phyloP scores from a whole-genome alignment of 208 protist genomes.

The Leishmania guyanensis region DNA sequence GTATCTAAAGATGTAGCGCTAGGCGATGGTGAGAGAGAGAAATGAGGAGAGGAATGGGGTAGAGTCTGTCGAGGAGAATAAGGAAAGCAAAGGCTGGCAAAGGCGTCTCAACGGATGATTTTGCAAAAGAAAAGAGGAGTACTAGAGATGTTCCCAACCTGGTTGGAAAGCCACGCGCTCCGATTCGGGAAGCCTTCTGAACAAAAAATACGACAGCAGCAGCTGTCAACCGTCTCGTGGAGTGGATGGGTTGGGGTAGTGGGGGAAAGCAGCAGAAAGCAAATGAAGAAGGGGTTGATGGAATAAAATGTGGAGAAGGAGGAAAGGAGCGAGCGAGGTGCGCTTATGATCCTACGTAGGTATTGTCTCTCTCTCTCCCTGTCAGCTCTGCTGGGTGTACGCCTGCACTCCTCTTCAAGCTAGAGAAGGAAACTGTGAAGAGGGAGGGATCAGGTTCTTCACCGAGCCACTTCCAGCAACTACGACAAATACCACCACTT shows the following conservation, averaged over 20 bases:
- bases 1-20: not conserved
- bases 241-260: not conserved
- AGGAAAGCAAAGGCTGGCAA: not conserved
- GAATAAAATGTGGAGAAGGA: not conserved
- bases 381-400: not conserved
- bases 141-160: not conserved
- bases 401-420: not conserved
- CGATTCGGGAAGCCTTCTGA: not conserved
- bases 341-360: not conserved
- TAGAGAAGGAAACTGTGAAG: not conserved
- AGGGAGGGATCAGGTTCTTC: not conserved
- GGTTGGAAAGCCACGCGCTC: not conserved
- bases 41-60: not conserved
- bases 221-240: not conserved
- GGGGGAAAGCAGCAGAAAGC: not conserved
- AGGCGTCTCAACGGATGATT: not conserved
- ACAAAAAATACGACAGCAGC: not conserved
- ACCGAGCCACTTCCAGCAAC: not conserved
- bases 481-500: not conserved
- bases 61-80: not conserved
- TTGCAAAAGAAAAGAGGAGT: not conserved
- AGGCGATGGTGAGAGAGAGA: not conserved
- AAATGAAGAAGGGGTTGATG: not conserved
- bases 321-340: not conserved
- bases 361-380: not conserved